Conservation (phyloP, 2,329 filamentous ascomycete genomes). For the Aspergillus proliferans region DNA sequence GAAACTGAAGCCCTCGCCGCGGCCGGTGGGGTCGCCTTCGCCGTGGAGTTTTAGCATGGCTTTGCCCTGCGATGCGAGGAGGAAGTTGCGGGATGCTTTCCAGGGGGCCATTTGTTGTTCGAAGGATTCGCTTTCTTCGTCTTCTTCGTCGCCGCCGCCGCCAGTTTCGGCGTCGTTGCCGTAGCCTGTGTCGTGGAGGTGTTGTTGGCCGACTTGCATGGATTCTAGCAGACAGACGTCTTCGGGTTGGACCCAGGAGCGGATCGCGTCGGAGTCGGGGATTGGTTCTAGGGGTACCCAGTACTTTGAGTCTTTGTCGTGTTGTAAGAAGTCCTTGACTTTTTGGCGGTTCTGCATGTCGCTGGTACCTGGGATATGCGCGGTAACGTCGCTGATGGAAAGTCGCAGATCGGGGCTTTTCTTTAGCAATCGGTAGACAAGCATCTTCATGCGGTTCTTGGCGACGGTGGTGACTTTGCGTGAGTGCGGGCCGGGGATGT, state of each 20-base stretch:
- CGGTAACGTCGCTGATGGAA: conserved; percentile 77
- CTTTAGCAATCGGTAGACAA: conserved; percentile 81
- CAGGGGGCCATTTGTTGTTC: conserved; percentile 90
- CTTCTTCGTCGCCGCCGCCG: conserved; percentile 55
- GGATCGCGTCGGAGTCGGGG: conserved; percentile 73
- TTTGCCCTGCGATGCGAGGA: conserved; percentile 87
- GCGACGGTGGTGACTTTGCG: conserved; percentile 94
- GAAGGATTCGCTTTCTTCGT: conserved; percentile 66
- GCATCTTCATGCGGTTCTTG: conserved; percentile 94
- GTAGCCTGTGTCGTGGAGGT: conserved; percentile 86
- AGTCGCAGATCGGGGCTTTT: conserved; percentile 65
- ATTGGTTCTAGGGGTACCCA: conserved; percentile 77
- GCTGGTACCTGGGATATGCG: conserved; percentile 84
- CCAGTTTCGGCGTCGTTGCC: conserved; percentile 63
- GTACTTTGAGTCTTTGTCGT: conserved; percentile 79
- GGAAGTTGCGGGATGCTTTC: conserved; percentile 94
- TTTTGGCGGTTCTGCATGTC: conserved; percentile 96
- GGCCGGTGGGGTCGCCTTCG: conserved; percentile 87
- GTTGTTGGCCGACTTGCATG: conserved; percentile 91
- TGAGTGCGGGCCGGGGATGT: conserved; percentile 89
- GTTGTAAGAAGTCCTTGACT: conserved; percentile 90
- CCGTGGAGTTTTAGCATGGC: conserved; percentile 95
- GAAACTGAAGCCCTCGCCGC: conserved; percentile 92
- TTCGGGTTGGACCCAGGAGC: conserved; percentile 87
- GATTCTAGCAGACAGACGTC: conserved; percentile 91